Conservation (phyloP, 164 flowering plant genomes). For the Cinnamomum micranthum region DNA sequence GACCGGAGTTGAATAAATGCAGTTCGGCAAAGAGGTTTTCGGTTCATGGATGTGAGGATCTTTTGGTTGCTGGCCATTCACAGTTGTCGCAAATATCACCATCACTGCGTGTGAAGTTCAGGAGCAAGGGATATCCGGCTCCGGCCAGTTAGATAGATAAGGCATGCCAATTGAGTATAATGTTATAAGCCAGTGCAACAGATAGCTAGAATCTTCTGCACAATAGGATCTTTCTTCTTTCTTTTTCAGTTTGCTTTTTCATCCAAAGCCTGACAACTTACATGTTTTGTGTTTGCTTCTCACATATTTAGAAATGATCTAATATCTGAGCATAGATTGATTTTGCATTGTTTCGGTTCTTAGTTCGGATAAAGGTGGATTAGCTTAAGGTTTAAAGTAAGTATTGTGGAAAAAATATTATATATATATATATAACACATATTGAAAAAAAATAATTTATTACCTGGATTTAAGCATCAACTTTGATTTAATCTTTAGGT, state of each 20-base stretch:
- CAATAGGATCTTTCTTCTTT: background rate
- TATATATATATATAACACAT: too few species aligned
- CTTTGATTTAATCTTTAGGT: too few species aligned
- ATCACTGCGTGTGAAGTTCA: constrained; percentile 5
- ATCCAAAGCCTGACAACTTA: background rate
- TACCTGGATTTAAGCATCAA: too few species aligned
- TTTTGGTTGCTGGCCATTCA: background rate
- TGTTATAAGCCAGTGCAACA: background rate
- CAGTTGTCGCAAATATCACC: constrained; percentile 3
- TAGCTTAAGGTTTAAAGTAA: too few species aligned
- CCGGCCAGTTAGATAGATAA: constrained; percentile 66
- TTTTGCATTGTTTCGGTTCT: too few species aligned
- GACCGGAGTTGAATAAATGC: constrained; percentile 46
- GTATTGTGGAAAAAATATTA: too few species aligned
- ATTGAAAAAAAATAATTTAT: too few species aligned
- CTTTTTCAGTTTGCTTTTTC: background rate
- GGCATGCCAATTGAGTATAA: constrained; percentile 49
- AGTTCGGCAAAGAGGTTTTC: constrained; percentile 34
- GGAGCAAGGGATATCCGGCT: constrained; percentile 18
- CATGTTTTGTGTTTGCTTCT: background rate
- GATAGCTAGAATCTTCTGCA: background rate
- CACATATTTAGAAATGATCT: too few species aligned
- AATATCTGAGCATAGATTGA: too few species aligned
- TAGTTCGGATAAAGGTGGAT: too few species aligned
- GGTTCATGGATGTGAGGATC: constrained; percentile 12